These are phyloP conservation scores for Tothia fuscella DNA, from an alignment of 2,329 filamentous ascomycete species.

Conservation along the genomic window DNA sequence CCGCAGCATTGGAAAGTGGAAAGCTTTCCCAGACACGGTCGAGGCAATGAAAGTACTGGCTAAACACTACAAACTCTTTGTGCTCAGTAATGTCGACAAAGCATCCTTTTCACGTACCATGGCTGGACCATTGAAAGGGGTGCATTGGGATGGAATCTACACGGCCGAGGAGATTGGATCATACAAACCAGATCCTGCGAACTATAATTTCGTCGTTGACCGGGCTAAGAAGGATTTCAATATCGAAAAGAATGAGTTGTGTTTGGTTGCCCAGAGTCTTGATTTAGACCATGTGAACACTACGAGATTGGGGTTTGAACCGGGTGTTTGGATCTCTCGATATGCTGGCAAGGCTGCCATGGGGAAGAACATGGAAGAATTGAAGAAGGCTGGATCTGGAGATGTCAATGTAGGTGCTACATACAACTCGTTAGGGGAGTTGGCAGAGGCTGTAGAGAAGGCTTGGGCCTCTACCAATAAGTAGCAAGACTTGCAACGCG, in stretches of 20 bases:
- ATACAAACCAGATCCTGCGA: conserved; percentile 55
- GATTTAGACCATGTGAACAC: conserved; percentile 56
- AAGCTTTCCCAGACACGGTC: conserved; percentile 45
- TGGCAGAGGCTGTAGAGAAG: conserved; percentile 45
- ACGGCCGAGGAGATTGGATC: conserved; percentile 59
- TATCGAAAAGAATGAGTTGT: conserved; percentile 42
- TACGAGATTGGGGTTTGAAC: conserved; percentile 42
- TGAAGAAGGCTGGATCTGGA: conserved; percentile 20
- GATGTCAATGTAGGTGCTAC: conserved; percentile 48
- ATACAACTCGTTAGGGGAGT: conserved; percentile 41
- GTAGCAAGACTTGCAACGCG: no score
- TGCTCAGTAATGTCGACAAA: conserved; percentile 49
- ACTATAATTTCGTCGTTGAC: conserved; percentile 54
- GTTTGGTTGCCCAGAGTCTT: conserved; percentile 58
- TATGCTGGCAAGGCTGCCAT: conserved; percentile 34
- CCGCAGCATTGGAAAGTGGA: conserved; percentile 40
- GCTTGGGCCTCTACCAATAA: no score
- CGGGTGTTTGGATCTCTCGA: conserved; percentile 54
- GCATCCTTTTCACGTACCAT: conserved; percentile 39
- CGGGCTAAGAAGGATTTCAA: conserved; percentile 47
- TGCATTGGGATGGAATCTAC: conserved; percentile 52
- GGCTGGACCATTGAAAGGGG: conserved; percentile 37
- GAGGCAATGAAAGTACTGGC: conserved; percentile 38
- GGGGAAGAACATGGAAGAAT: conserved; percentile 32
- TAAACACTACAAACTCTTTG: conserved; percentile 45